A percentile compares a stretch with the other conserved stretches of the same genome.
Evolutionary conservation across 2,329 filamentous ascomycete genomes (phyloP).

Genomic region (Arthrobotrys conoides): DNA sequence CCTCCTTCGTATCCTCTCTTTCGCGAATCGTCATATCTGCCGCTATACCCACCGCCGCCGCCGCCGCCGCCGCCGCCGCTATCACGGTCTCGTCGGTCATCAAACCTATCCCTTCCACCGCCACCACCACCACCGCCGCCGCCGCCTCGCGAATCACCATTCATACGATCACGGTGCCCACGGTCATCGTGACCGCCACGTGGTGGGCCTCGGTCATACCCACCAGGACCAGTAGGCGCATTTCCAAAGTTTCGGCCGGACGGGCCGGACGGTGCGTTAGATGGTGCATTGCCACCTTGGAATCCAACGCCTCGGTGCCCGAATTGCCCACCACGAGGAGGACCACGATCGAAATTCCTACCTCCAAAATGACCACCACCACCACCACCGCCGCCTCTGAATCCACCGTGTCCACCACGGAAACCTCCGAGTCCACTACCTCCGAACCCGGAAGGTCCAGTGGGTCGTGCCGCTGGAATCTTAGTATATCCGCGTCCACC

Average conservation of each 20-base stretch:
- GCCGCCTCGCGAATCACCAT: constrained; percentile 61
- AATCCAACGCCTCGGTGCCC: constrained; percentile 69
- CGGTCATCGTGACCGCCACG: constrained; percentile 55
- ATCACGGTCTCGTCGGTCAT: constrained; percentile 61
- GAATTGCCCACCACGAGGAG: constrained; percentile 67
- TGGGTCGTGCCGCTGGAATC: constrained; percentile 78
- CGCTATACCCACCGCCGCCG: constrained; percentile 47
- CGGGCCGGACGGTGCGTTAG: constrained; percentile 75
- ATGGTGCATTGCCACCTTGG: constrained; percentile 72
- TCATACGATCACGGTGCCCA: constrained; percentile 57
- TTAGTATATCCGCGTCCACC: constrained; percentile 95
- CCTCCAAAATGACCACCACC: constrained; percentile 66
- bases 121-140: constrained; percentile 61
- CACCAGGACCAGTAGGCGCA: constrained; percentile 66
- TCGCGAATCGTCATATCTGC: constrained; percentile 60
- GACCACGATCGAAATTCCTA: constrained; percentile 65
- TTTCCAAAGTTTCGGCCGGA: constrained; percentile 71
- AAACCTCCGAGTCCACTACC: constrained; percentile 73
- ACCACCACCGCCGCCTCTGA: constrained; percentile 67
- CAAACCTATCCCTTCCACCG: constrained; percentile 61
- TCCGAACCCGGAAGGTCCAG: constrained; percentile 75
- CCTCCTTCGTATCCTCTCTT: constrained; percentile 61
- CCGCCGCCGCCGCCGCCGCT: constrained; percentile 62
- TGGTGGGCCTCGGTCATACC: constrained; percentile 61
- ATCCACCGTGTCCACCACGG: constrained; percentile 72